Base-by-base conservation (phyloP, 164 flowering plant genomes). In the Santalum album region DNA sequence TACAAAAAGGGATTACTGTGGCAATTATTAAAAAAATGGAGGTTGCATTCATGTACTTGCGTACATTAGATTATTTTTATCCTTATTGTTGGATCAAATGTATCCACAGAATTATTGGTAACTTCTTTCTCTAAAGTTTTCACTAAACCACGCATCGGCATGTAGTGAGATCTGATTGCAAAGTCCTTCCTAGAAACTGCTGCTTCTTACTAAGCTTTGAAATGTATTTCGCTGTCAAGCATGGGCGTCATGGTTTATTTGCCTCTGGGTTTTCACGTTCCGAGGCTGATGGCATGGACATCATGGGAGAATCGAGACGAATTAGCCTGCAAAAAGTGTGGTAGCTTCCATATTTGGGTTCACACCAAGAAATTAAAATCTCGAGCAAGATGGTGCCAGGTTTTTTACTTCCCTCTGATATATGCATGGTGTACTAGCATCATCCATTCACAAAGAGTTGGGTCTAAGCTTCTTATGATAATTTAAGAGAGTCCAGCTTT, bases 331-430 rank as follows among this genome's bases (percentile, higher is more conserved):
- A 85, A 75, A 64, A 92, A 80, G 69, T 90, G 99, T 65, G 74
- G 79, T 36, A 62, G 63, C 43, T 90, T 80, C 60, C 99, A 92
- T 69, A 11, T 70, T 14, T 92, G 99, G 99, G 27, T 75, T 42
- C 71, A 58, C 49, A 84, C 87, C 21, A 78, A 74, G 60, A 83
- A 82, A 59, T 38, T 66, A 29, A 92, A 89, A 74, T 69, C 83
- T 57, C 83, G 27, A 71, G 97, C 97, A 63, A 80, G 99, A 92
- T 89, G 97, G 97, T 92, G 99, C 66, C 99, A 92, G 97, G 99
- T 92, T 60, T 69, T 39, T 49, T 25, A 38, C 42, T 38, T 0
- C 20, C 17, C 24, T 60, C 42, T 48, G n/a, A 2, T 47, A 22
- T 46, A 19, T 53, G 40, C 49, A 32, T 63, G 27, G 23, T 16